Conservation (phyloP, 805 yeast species). For the Metschnikowia baotianmanensis region DNA sequence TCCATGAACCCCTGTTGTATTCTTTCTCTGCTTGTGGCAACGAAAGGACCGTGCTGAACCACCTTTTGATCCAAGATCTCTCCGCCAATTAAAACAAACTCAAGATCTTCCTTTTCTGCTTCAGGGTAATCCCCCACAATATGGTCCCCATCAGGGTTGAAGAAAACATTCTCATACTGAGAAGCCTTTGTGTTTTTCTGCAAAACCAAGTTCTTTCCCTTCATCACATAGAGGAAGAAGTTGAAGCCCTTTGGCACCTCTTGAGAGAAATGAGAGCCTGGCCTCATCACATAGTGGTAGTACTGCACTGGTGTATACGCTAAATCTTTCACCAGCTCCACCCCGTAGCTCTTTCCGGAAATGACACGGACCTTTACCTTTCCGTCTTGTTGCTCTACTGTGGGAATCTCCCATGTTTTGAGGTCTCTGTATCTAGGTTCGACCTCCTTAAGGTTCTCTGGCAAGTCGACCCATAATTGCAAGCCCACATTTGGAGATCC, state of each 20-base stretch:
- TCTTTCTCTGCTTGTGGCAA: constrained; percentile 64
- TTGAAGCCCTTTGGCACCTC: constrained; percentile 59
- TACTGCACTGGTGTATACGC: constrained; percentile 82
- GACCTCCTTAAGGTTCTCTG: constrained; percentile 29
- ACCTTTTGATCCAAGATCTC: constrained; percentile 67
- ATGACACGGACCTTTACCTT: constrained; percentile 68
- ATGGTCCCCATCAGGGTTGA: constrained; percentile 65
- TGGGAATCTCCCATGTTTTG: constrained; percentile 66
- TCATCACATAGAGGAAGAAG: constrained; percentile 63
- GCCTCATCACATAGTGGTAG: constrained; percentile 59
- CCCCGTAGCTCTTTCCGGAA: constrained; percentile 74
- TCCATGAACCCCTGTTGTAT: constrained; percentile 69
- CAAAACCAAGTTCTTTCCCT: constrained; percentile 54
- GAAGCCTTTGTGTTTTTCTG: constrained; percentile 32
- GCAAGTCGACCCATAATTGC: constrained; percentile 63
- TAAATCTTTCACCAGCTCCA: constrained; percentile 67
- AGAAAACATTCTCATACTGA: constrained; percentile 55
- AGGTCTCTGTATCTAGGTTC: constrained; percentile 78
- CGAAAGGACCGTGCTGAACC: constrained; percentile 91
- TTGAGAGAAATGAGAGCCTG: constrained; percentile 66
- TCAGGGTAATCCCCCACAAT: constrained; percentile 47
- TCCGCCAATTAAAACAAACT: constrained; percentile 77
- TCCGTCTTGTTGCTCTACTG: constrained; percentile 59
- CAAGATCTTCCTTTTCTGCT: constrained; percentile 42
- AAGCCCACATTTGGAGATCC: constrained; percentile 45